A percentile compares a stretch with the other conserved stretches of the same genome.
Evolutionary conservation across 805 yeast genomes (phyloP).

Genomic region (Candida khao-thaluensis): DNA sequence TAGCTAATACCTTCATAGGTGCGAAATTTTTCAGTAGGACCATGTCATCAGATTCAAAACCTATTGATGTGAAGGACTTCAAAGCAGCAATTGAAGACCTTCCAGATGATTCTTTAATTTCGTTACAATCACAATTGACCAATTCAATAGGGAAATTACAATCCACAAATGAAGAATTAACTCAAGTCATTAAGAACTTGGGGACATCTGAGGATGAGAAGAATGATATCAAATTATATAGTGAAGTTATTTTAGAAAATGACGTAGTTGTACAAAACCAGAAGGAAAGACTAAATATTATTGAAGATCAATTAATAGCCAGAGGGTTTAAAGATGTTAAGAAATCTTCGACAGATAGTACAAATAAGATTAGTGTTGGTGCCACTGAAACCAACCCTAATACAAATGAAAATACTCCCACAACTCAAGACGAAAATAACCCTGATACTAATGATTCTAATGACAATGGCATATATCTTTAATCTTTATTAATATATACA

Average conservation of each 20-base stretch:
- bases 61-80: slow-evolving; percentile 44
- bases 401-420: slow-evolving; percentile 1
- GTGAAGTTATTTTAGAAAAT: slow-evolving; percentile 59
- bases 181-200: slow-evolving; percentile 33
- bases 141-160: slow-evolving; percentile 47
- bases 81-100: slow-evolving; percentile 52
- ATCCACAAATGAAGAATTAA: slow-evolving; percentile 52
- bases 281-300: slow-evolving; percentile 40
- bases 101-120: slow-evolving; percentile 34
- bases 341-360: not conserved
- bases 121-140: slow-evolving; percentile 21
- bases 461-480: slow-evolving; percentile 21
- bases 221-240: slow-evolving; percentile 51
- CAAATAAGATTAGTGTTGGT: too few relatives aligned
- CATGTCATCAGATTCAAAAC: slow-evolving; percentile 25
- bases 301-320: slow-evolving; percentile 47
- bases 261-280: slow-evolving; percentile 53
- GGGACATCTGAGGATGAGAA: slow-evolving; percentile 20
- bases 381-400: slow-evolving; percentile 5
- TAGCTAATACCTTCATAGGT: not conserved
- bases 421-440: not conserved
- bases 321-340: slow-evolving; percentile 29
- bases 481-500: slow-evolving; percentile 1
- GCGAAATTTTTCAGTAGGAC: slow-evolving; percentile 1
- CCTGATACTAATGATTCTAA: slow-evolving; percentile 1